phyloP scores from a whole-genome alignment of 768 basidiomycete species.

The Albatrellus ellisii region DNA sequence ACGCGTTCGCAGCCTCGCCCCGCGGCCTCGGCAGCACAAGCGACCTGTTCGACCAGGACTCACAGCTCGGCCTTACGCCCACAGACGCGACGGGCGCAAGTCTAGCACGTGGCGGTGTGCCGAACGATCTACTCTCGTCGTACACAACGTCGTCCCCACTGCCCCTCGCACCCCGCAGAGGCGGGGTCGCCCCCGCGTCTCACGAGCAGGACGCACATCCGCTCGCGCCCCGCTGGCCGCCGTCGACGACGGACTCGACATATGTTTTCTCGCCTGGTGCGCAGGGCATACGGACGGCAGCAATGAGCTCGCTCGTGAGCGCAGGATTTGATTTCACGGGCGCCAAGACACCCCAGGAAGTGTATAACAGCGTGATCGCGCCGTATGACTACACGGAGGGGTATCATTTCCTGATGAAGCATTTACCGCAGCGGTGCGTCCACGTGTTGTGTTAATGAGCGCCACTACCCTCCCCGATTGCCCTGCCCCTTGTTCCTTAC shows the following conservation, averaged over 20 bases:
- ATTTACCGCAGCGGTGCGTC: conserved; percentile 73
- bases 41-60: conserved; percentile 3
- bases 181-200: background rate
- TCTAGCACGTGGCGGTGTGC: background rate
- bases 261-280: conserved; percentile 4
- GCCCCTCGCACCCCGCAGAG: background rate
- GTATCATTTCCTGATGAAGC: conserved; percentile 94
- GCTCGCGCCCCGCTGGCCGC: conserved; percentile 12
- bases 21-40: background rate
- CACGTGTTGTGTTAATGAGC: background rate
- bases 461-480: background rate
- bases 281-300: conserved; percentile 7
- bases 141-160: background rate
- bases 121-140: conserved; percentile 9
- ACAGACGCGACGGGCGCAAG: conserved; percentile 1
- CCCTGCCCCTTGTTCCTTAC: background rate
- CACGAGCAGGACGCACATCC: conserved; percentile 4
- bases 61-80: conserved; percentile 2
- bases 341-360: conserved; percentile 24
- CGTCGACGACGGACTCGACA: conserved; percentile 9
- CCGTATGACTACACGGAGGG: conserved; percentile 95
- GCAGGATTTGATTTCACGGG: conserved; percentile 9
- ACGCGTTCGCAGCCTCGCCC: conserved; percentile 6
- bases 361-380: conserved; percentile 49
- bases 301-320: background rate